Evolutionary conservation across 495 filamentous ascomycete species (phyloP), one percentile per base, ranked within the genome.

Genomic region (Neurospora sp.): DNA sequence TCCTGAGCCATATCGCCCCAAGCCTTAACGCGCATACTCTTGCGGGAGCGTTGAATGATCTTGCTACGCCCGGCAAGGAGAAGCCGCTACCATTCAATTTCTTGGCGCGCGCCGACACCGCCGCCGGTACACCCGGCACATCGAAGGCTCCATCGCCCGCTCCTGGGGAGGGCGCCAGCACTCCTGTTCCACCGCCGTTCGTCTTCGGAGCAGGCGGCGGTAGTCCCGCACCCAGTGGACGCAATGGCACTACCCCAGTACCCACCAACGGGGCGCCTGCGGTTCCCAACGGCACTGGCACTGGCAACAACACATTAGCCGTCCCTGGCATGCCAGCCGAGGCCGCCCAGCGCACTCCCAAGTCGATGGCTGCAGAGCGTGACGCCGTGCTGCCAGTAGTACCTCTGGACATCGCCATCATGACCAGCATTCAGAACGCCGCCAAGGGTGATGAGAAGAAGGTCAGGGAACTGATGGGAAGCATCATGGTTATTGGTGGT

Each of bases 401-500:
- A 71, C 88, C 96, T 3, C 88, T 99, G 39, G 96, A 98, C 83
- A 88, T 87, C 38, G 96, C 96, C 11, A 96, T 99, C 77, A 84
- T 97, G 69, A 93, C 92, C 27, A 91, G 89, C 37, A 96, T 98
- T 78, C 87, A 90, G 18, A 93, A 98, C 78, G 96, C 93, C 8
- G 90, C 93, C 35, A 91, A 91, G 72, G 91, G 89, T 42, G 94
- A 98, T 77, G 96, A 98, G 70, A 94, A 94, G 81, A 96, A 96
- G 80, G 89, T 94, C 74, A 88, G 92, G 22, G 96, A 99, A 77
- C 94, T 96, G 81, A 85, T 97, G 38, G 93, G 93, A 31, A 92
- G 92, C 44, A 97, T 99, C 84, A 98, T 99, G 94, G 89, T 98
- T 4, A 88, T 98, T 69, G 96, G 96, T 68, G 96, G 96, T 27